Percentiles rank a stretch among this genome's conserved stretches.
Evolutionary conservation across 1,284 basidiomycete species (phyloP).

Genomic region (Tetrapyrgos nigripes): DNA sequence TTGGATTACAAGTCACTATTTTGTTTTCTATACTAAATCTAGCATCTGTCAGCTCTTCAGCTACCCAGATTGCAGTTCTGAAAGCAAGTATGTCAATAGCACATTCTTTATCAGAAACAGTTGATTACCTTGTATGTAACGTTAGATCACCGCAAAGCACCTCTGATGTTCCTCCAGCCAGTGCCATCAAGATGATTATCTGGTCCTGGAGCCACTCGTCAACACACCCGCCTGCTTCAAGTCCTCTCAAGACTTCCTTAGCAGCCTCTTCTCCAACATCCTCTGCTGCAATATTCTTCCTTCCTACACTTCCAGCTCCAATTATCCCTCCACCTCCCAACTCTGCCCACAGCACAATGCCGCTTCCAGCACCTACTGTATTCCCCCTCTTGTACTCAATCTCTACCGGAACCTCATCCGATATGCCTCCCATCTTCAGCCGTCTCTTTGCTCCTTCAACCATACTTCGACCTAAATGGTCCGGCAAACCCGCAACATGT

Average conservation of each 20-base stretch:
- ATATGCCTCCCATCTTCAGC: slow-evolving; percentile 39
- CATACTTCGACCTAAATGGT: slow-evolving; percentile 58
- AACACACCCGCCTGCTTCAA: slow-evolving; percentile 68
- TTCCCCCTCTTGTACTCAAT: slow-evolving; percentile 50
- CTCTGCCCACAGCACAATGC: slow-evolving; percentile 75
- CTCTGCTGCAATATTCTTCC: slow-evolving; percentile 49
- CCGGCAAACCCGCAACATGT: slow-evolving; percentile 67
- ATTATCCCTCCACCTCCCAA: slow-evolving; percentile 67
- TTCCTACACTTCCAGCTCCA: slow-evolving; percentile 66
- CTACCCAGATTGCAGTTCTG: slow-evolving; percentile 77
- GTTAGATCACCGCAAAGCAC: slow-evolving; percentile 61
- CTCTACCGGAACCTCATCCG: slow-evolving; percentile 33
- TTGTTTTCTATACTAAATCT: slow-evolving; percentile 55
- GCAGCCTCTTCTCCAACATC: slow-evolving; percentile 65
- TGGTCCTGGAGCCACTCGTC: slow-evolving; percentile 76
- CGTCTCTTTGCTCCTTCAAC: slow-evolving; percentile 51
- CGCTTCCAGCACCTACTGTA: slow-evolving; percentile 65
- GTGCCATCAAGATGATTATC: slow-evolving; percentile 75
- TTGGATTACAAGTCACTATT: not conserved
- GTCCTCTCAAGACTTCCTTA: slow-evolving; percentile 55
- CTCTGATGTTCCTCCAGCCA: slow-evolving; percentile 66
- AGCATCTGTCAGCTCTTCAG: slow-evolving; percentile 67
- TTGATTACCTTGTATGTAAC: slow-evolving; percentile 71
- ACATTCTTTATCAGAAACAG: too few species aligned
- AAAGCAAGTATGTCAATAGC: not conserved